Conservation (phyloP, 257 asterid species). For the Nicotiana benthamiana region DNA sequence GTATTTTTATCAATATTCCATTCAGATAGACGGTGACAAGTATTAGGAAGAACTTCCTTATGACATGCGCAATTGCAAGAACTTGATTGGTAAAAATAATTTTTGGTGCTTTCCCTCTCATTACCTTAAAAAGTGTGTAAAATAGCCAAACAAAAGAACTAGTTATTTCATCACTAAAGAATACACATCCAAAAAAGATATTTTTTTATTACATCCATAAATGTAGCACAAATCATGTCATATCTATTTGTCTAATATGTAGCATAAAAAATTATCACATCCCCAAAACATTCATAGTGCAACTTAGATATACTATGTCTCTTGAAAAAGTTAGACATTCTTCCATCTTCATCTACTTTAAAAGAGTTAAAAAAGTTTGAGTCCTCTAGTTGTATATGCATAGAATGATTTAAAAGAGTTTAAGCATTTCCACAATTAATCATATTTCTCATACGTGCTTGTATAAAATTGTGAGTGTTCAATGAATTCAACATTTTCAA, state of each 20-base stretch:
- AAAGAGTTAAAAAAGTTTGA: background rate
- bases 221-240: constrained; percentile 6
- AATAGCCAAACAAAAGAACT: background rate
- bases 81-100: constrained; percentile 4
- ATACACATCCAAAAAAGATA: no score
- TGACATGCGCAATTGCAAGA: background rate
- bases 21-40: background rate
- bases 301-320: background rate
- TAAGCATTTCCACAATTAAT: background rate
- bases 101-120: background rate
- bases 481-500: background rate
- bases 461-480: background rate
- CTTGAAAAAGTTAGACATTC: background rate
- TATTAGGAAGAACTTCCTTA: background rate
- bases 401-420: background rate
- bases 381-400: background rate
- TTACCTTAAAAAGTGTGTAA: background rate
- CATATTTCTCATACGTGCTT: background rate
- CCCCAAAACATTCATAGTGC: background rate
- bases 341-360: background rate
- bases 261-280: constrained; percentile 5
- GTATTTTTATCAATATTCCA: background rate
- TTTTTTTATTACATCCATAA: background rate
- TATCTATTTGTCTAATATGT: constrained; percentile 7
- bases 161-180: no score